These are phyloP conservation scores for Penicillium flavigenum DNA, from an alignment of 495 filamentous ascomycete species.

Conservation along the genomic window DNA sequence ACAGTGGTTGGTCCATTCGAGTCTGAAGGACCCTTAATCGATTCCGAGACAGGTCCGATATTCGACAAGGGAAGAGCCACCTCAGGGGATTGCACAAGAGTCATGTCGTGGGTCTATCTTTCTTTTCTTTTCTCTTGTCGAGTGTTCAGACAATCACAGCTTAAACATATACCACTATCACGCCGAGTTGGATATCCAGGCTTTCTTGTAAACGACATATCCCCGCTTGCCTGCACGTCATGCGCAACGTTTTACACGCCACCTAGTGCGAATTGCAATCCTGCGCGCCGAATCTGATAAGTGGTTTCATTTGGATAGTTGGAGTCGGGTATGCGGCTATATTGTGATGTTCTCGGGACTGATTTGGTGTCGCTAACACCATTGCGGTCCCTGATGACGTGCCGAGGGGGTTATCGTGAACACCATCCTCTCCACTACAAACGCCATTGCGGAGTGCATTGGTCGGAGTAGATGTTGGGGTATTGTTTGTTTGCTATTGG, in stretches of 20 bases:
- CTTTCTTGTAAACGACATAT: not conserved
- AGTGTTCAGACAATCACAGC: not conserved
- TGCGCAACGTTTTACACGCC: slow-evolving; percentile 23
- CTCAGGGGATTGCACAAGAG: slow-evolving; percentile 19
- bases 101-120: slow-evolving; percentile 11
- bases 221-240: slow-evolving; percentile 23
- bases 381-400: slow-evolving; percentile 24
- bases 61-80: slow-evolving; percentile 12
- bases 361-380: slow-evolving; percentile 26
- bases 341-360: not conserved
- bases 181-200: not conserved
- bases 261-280: slow-evolving; percentile 2
- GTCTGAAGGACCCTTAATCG: slow-evolving; percentile 17
- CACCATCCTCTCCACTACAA: slow-evolving; percentile 27
- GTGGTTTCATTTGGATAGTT: not conserved
- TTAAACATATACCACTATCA: slow-evolving; percentile 6
- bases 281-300: slow-evolving; percentile 4
- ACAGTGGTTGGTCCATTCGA: slow-evolving; percentile 13
- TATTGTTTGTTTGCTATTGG: too few relatives aligned
- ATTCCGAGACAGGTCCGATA: slow-evolving; percentile 8
- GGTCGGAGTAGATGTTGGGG: slow-evolving; percentile 4
- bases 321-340: slow-evolving; percentile 1
- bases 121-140: not conserved
- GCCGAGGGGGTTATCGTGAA: slow-evolving; percentile 16
- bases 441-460: slow-evolving; percentile 24